These are phyloP conservation scores for Penicillium odoratum DNA, from an alignment of 495 filamentous ascomycete species.

Conservation along the genomic window DNA sequence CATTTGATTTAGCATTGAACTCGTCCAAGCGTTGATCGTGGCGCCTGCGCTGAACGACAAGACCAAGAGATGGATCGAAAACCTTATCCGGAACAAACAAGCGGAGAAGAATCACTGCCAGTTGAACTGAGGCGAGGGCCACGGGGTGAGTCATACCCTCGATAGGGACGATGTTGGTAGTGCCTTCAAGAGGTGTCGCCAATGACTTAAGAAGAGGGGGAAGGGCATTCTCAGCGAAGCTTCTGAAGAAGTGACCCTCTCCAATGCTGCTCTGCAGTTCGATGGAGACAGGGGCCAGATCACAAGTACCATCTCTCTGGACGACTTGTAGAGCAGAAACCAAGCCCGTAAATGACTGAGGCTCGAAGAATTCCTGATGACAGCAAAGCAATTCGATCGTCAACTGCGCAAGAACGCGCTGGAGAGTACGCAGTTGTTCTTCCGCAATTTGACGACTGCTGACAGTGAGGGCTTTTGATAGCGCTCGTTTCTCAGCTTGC, in stretches of 20 bases:
- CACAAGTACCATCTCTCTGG: conserved; percentile 15
- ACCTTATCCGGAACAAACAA: conserved; percentile 84
- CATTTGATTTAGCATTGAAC: conserved; percentile 56
- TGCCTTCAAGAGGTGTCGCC: conserved; percentile 1
- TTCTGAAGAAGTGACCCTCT: conserved; percentile 37
- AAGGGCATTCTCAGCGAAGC: conserved; percentile 32
- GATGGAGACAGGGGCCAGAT: conserved; percentile 7
- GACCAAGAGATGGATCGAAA: conserved; percentile 80
- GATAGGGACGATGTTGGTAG: not conserved
- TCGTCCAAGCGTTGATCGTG: conserved; percentile 56
- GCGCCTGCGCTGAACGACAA: conserved; percentile 68
- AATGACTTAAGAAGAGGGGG: conserved; percentile 36
- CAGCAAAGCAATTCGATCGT: conserved; percentile 48
- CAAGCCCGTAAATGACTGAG: conserved; percentile 29
- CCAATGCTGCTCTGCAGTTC: conserved; percentile 26
- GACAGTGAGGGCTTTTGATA: conserved; percentile 54
- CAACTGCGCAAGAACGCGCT: conserved; percentile 47
- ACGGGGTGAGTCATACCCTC: conserved; percentile 23
- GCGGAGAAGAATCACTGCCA: conserved; percentile 53
- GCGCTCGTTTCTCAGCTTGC: conserved; percentile 61
- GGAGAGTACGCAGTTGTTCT: conserved; percentile 48
- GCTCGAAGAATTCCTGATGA: conserved; percentile 42
- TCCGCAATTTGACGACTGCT: conserved; percentile 48
- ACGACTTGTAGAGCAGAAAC: conserved; percentile 29
- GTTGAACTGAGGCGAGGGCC: conserved; percentile 36